These are phyloP conservation scores for Niebla homalea DNA, from an alignment of 495 filamentous ascomycete genomes.

Conservation along the genomic window DNA sequence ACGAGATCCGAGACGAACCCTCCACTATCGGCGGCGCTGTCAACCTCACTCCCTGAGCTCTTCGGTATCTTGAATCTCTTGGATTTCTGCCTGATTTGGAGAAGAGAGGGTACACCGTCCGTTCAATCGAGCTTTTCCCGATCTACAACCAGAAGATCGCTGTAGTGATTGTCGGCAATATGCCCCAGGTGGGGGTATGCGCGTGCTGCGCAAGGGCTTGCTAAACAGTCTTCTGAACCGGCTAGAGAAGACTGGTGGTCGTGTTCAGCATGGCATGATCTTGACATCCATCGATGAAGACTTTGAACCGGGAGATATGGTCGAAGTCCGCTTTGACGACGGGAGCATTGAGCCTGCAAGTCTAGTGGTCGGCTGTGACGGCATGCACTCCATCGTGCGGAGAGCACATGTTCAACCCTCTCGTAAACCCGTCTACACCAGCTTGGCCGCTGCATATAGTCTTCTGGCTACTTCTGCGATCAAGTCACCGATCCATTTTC, in stretches of 20 bases:
- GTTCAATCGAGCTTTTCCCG: neutral
- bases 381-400: neutral
- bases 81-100: conserved; percentile 28
- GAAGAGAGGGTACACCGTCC: neutral
- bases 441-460: neutral
- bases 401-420: neutral
- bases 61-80: conserved; percentile 42
- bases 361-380: neutral
- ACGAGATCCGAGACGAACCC: conserved; percentile 40
- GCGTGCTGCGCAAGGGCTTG: neutral
- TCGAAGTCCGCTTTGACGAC: neutral
- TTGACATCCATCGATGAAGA: neutral
- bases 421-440: neutral
- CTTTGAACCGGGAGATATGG: neutral
- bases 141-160: neutral
- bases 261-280: neutral
- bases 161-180: neutral
- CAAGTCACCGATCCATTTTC: neutral
- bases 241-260: neutral
- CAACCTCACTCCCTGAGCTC: conserved; percentile 48
- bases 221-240: neutral
- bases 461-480: neutral
- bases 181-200: neutral
- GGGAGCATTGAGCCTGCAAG: neutral
- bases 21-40: conserved; percentile 48